These are phyloP conservation scores for Candida lessepsii DNA, from an alignment of 805 yeast species.

Conservation along the genomic window DNA sequence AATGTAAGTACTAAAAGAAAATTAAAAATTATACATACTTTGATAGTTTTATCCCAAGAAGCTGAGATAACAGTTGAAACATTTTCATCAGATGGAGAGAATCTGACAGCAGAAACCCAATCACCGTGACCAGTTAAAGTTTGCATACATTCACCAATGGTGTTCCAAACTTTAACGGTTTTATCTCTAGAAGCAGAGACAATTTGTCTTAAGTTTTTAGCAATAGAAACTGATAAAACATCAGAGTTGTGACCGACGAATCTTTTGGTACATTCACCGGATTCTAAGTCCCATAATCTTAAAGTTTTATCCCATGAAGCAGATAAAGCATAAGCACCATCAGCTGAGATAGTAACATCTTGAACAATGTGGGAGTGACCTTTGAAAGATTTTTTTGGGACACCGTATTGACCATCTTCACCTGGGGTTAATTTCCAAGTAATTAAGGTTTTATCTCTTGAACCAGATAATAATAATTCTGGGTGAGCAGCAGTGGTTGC, in stretches of 20 bases:
- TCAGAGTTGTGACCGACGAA: conserved; percentile 98
- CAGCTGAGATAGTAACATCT: conserved; percentile 96
- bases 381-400: conserved; percentile 92
- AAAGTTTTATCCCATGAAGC: conserved; percentile 99
- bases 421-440: conserved; percentile 97
- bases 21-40: conserved; percentile 76
- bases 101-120: conserved; percentile 99
- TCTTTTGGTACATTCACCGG: conserved; percentile 92
- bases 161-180: conserved; percentile 99
- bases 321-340: conserved; percentile 96
- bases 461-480: conserved; percentile 95
- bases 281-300: conserved; percentile 95
- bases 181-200: conserved; percentile 99
- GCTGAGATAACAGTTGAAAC: conserved; percentile 88
- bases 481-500: conserved; percentile 99
- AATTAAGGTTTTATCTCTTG: conserved; percentile 98
- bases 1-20: too few species aligned
- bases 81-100: conserved; percentile 75
- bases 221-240: conserved; percentile 94
- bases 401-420: conserved; percentile 91
- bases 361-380: conserved; percentile 99
- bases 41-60: conserved; percentile 97
- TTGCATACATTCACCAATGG: conserved; percentile 94
- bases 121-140: conserved; percentile 95
- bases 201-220: conserved; percentile 95